These are phyloP conservation scores for Thelonectria blattea DNA, from an alignment of 2,329 filamentous ascomycete genomes.

Conservation along the genomic window DNA sequence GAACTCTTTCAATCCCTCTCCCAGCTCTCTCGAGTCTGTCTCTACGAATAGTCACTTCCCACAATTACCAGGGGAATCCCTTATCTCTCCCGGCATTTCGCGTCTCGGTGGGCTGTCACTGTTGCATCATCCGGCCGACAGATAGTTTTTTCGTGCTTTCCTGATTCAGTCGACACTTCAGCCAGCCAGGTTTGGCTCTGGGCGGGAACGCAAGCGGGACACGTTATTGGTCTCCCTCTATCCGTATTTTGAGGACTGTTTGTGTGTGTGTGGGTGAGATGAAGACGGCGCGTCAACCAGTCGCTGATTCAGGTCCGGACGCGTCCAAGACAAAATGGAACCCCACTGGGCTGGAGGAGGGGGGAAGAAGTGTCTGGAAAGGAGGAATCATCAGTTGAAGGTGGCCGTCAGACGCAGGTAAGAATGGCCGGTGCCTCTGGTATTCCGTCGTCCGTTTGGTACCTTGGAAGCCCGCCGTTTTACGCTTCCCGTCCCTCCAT, in stretches of 20 bases:
- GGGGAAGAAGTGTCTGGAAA: neutral
- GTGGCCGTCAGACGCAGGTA: neutral
- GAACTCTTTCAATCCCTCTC: neutral
- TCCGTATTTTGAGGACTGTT: neutral
- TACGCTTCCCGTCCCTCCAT: neutral
- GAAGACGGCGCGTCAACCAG: conserved; percentile 13
- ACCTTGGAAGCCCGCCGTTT: neutral
- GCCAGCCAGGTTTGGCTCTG: conserved; percentile 9
- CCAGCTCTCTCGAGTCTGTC: neutral
- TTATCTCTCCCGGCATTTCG: neutral
- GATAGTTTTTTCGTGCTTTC: conserved; percentile 7
- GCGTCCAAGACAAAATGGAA: conserved; percentile 14
- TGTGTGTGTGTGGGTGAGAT: neutral
- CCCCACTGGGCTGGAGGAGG: conserved; percentile 2
- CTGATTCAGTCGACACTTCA: conserved; percentile 4
- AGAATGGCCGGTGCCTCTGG: conserved; percentile 35
- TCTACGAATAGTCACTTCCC: too few species aligned
- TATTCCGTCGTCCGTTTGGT: conserved; percentile 37
- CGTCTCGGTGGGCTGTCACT: neutral
- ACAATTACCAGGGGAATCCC: neutral
- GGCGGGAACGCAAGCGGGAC: conserved; percentile 1
- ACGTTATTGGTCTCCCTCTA: conserved; percentile 13
- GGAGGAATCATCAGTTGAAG: neutral
- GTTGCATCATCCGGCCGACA: conserved; percentile 5
- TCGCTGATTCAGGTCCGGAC: conserved; percentile 12